Evolutionary conservation across 2,329 filamentous ascomycete genomes (phyloP).

Genomic region (Penicillium sp.): DNA sequence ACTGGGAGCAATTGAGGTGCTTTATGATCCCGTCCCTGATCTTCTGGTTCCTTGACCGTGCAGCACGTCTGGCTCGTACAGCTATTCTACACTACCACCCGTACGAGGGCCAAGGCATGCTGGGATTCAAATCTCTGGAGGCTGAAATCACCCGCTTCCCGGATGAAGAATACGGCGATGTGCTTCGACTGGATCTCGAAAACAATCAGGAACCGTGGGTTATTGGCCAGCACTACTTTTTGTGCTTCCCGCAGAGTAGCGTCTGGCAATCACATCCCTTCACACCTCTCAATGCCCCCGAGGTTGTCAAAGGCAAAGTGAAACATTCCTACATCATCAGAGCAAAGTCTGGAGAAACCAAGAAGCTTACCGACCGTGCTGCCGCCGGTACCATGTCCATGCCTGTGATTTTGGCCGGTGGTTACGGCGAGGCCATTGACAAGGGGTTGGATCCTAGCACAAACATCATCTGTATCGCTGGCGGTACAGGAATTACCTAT

Average conservation of each 20-base stretch:
- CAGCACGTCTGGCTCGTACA: conserved; percentile 53
- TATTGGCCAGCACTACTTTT: conserved; percentile 65
- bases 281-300: conserved; percentile 55
- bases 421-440: conserved; percentile 54
- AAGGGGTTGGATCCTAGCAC: conserved; percentile 38
- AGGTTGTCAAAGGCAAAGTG: conserved; percentile 23
- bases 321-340: conserved; percentile 40
- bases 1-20: conserved; percentile 63
- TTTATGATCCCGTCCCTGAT: conserved; percentile 62
- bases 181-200: conserved; percentile 61
- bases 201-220: conserved; percentile 58
- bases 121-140: conserved; percentile 30
- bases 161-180: conserved; percentile 53
- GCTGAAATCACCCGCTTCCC: conserved; percentile 49
- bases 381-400: conserved; percentile 34
- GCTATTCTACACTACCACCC: conserved; percentile 49
- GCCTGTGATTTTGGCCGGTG: conserved; percentile 56
- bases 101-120: conserved; percentile 1
- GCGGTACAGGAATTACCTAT: conserved; percentile 55
- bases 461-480: conserved; percentile 49
- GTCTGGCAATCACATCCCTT: conserved; percentile 71
- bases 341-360: conserved; percentile 41
- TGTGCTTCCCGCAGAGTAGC: conserved; percentile 60
- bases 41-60: conserved; percentile 61
- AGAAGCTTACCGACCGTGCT: conserved; percentile 20